These are phyloP conservation scores for Viola odorata DNA, from an alignment of 345 rosid species.

Conservation along the genomic window DNA sequence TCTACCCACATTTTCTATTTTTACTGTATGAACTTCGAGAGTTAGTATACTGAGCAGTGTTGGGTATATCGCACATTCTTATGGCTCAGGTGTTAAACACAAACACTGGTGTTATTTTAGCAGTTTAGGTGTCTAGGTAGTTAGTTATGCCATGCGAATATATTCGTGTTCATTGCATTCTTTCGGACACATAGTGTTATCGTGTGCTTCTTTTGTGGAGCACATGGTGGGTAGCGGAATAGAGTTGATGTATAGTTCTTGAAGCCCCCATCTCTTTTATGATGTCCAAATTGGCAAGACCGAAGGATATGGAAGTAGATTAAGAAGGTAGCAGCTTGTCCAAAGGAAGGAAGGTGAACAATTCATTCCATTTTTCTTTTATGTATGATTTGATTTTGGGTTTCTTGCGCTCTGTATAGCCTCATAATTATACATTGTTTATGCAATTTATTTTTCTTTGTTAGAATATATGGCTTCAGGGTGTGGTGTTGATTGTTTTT, in stretches of 20 bases:
- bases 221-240: slow-evolving; percentile 4
- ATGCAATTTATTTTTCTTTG: no score
- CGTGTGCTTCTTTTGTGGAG: slow-evolving; percentile 4
- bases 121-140: slow-evolving; percentile 12
- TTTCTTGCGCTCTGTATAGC: no score
- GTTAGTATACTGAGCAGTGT: slow-evolving; percentile 4
- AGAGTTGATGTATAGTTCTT: slow-evolving; percentile 17
- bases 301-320: no score
- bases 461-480: no score
- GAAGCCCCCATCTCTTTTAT: background rate
- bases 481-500: no score
- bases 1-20: slow-evolving; percentile 13
- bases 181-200: background rate
- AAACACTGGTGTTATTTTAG: slow-evolving; percentile 2
- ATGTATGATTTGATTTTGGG: background rate
- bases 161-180: slow-evolving; percentile 8
- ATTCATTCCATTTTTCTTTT: background rate
- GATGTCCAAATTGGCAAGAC: background rate
- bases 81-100: slow-evolving; percentile 2
- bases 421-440: no score
- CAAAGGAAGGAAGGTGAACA: background rate
- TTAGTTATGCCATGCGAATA: slow-evolving; percentile 6
- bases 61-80: slow-evolving; percentile 1
- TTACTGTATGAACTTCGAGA: slow-evolving; percentile 1
- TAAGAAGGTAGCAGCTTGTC: background rate